Evolutionary conservation across 768 basidiomycete genomes (phyloP).

Genomic region (Bullera alba): DNA sequence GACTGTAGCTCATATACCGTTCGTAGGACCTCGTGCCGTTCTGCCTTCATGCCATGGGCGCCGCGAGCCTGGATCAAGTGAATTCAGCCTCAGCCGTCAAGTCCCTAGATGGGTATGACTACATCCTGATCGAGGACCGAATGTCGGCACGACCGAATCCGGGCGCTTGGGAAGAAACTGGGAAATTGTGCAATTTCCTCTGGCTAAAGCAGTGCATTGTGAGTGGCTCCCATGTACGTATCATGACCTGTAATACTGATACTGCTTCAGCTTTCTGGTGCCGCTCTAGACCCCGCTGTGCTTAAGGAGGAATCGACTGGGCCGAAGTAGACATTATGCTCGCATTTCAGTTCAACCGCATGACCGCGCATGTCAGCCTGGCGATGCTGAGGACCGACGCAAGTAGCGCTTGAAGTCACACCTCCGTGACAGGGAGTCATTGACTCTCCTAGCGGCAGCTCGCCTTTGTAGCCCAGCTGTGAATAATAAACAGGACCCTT

Average conservation of each 20-base stretch:
- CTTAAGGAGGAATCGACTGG: neutral
- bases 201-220: conserved; percentile 45
- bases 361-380: too few species aligned
- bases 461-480: too few species aligned
- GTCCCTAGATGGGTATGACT: conserved; percentile 14
- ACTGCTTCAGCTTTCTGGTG: neutral
- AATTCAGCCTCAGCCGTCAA: conserved; percentile 3
- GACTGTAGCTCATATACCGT: neutral
- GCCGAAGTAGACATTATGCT: too few species aligned
- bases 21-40: conserved; percentile 51
- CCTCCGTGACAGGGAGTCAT: too few species aligned
- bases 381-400: too few species aligned
- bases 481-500: too few species aligned
- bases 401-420: too few species aligned
- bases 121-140: conserved; percentile 21
- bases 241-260: neutral
- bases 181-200: conserved; percentile 20
- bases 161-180: conserved; percentile 1
- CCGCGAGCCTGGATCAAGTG: conserved; percentile 51
- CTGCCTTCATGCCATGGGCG: conserved; percentile 73
- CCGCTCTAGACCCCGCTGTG: neutral
- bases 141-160: conserved; percentile 10
- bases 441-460: too few species aligned
- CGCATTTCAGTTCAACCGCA: too few species aligned
- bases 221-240: conserved; percentile 11